Base-by-base conservation (phyloP, 2,329 filamentous ascomycete genomes). In the Claviceps citrina region DNA sequence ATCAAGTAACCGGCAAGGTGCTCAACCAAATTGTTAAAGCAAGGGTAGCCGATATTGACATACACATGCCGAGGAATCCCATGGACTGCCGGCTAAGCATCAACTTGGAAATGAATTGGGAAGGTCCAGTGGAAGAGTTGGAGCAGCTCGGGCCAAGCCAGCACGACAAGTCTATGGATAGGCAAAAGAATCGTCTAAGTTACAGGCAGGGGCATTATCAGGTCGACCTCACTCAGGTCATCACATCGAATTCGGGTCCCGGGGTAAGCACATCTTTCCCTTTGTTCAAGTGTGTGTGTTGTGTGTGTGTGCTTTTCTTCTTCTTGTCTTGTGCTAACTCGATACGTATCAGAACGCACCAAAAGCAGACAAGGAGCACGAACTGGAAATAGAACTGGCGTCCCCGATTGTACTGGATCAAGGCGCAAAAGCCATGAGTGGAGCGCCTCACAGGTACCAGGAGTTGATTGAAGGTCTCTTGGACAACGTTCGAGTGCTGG, bases 1-100 rank as follows among this genome's bases (percentile, higher is more conserved):
- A 93, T 55, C 76, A 81, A 54, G 79, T 79, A 52, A 83, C 76
- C 0, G 70, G 71, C 20, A 67, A 78, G 43, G 63, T 87, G 2
- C 61, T 89, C 9, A 80, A 78, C 43, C 86, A 84, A 57, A 95
- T 98, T 51, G 77, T 98, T 60, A 98, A 98, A 65, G 77, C 79
- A 20, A 77, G 86, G n/a, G 70, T 96, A 12, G 78, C 76, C 20
- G 86, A 98, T 56, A 64, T 95, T n/a, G 82, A 94, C 51, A 71
- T 98, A 15, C 80, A 82, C 59, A 81, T 85, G 49, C 89, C 91
- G 0, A 66, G 67, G 37, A 73, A 72, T 7, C 74, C 76, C 3
- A 83, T 95, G 53, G 91, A 98, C 60, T 94, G 86, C 61, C 83
- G 91, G 9, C 79, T 98, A 49, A 93, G 85, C 51, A 78, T 98